phyloP scores from a whole-genome alignment of 2,329 filamentous ascomycete genomes.

The Rasamsonia emersonii region DNA sequence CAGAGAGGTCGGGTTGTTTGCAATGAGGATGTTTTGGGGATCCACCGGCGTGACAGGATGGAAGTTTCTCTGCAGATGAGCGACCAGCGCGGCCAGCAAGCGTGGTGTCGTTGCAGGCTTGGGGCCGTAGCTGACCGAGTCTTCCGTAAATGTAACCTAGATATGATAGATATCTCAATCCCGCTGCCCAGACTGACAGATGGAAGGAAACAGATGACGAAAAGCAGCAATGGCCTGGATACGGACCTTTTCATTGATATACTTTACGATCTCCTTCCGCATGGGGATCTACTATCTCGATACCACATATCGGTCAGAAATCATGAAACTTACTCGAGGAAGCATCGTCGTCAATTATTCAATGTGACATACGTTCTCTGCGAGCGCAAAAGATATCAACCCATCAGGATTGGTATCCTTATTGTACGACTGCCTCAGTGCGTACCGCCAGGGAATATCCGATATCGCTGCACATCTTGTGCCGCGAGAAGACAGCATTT shows the following conservation, averaged over 20 bases:
- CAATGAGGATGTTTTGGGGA: constrained; percentile 29
- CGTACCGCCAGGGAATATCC: constrained; percentile 1
- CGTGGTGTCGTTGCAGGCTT: constrained; percentile 28
- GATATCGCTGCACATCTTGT: background rate
- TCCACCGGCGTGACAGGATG: constrained; percentile 24
- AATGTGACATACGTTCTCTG: constrained; percentile 1
- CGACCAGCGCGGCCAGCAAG: constrained; percentile 33
- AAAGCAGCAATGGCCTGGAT: background rate
- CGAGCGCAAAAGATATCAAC: background rate
- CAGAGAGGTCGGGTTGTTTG: constrained; percentile 34
- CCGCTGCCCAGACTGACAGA: too few relatives aligned
- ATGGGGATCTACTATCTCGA: constrained; percentile 25
- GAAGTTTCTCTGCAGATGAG: constrained; percentile 36
- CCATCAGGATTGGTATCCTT: constrained; percentile 1
- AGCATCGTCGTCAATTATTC: too few relatives aligned
- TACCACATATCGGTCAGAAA: background rate
- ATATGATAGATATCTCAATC: background rate
- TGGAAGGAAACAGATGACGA: too few relatives aligned
- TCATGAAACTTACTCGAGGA: too few relatives aligned
- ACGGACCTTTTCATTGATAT: constrained; percentile 27
- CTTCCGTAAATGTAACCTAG: background rate
- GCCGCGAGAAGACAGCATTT: constrained; percentile 1
- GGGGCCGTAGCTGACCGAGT: constrained; percentile 34
- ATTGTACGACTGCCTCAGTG: background rate
- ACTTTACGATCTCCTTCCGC: constrained; percentile 29